A percentile compares a stretch with the other conserved stretches of the same genome.
Conservation (phyloP, 2,329 filamentous ascomycete genomes). For the Paraphaeosphaeria sporulosa region DNA sequence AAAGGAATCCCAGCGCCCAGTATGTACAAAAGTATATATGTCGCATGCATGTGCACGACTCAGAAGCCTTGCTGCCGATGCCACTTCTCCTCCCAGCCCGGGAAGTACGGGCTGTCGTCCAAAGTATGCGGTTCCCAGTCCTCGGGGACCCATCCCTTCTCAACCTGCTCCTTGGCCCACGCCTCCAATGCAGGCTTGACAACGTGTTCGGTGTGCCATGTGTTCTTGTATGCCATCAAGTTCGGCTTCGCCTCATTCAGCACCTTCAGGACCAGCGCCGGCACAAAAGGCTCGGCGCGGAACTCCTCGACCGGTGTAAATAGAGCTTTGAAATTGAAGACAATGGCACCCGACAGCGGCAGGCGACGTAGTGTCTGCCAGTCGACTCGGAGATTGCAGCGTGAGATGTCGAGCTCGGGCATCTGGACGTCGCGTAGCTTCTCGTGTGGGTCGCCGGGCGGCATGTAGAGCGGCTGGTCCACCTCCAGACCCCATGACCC, state of each 20-base stretch:
- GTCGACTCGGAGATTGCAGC: conserved; percentile 78
- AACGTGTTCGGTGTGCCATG: conserved; percentile 79
- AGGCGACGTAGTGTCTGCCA: conserved; percentile 87
- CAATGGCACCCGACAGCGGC: conserved; percentile 75
- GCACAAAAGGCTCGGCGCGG: conserved; percentile 75
- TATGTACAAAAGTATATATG: neutral
- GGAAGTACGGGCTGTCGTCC: conserved; percentile 78
- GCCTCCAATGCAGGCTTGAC: conserved; percentile 69
- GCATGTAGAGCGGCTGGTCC: conserved; percentile 77
- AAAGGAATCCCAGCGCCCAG: neutral
- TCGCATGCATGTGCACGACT: neutral
- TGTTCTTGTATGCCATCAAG: conserved; percentile 82
- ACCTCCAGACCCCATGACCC: conserved; percentile 86
- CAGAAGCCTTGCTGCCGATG: conserved; percentile 67
- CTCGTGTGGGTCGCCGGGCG: conserved; percentile 71
- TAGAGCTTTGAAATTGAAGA: conserved; percentile 89
- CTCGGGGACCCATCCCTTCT: conserved; percentile 64
- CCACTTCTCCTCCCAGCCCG: conserved; percentile 80
- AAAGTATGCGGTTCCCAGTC: conserved; percentile 74
- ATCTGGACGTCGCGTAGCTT: conserved; percentile 66
- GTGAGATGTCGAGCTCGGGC: conserved; percentile 61
- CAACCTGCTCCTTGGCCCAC: conserved; percentile 72
- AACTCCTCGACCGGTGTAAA: conserved; percentile 79
- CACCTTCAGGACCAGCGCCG: conserved; percentile 71
- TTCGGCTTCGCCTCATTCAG: conserved; percentile 74